These are phyloP conservation scores for Phytopythium ostracodes DNA, from an alignment of 352 stramenopile species.

Conservation along the genomic window DNA sequence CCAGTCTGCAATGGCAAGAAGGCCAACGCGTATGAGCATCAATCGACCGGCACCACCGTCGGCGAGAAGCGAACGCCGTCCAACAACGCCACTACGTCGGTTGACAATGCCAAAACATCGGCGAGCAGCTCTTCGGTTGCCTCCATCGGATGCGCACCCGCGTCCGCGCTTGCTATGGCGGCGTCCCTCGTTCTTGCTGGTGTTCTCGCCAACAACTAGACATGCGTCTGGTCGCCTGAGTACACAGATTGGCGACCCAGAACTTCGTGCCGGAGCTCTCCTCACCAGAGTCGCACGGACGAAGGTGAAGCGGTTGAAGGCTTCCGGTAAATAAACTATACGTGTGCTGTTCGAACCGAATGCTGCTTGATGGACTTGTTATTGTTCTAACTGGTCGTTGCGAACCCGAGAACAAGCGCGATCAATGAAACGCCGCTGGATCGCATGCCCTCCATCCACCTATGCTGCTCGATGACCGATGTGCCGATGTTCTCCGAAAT, in stretches of 20 bases:
- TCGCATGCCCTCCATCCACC: not conserved
- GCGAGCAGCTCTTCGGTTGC: not conserved
- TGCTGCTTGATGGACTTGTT: too few relatives aligned
- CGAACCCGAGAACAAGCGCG: not conserved
- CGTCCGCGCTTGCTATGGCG: not conserved
- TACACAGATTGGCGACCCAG: not conserved
- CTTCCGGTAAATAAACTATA: not conserved
- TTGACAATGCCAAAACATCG: not conserved
- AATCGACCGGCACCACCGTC: constrained; percentile 14
- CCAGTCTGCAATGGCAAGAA: constrained; percentile 50
- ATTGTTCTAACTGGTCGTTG: not conserved
- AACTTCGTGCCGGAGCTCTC: not conserved
- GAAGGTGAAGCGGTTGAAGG: not conserved
- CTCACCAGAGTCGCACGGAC: not conserved
- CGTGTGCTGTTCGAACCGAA: not conserved
- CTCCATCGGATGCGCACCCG: not conserved
- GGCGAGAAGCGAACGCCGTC: constrained; percentile 26
- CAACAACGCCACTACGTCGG: constrained; percentile 13
- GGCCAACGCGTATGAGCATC: constrained; percentile 51
- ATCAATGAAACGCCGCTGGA: not conserved
- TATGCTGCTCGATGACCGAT: not conserved
- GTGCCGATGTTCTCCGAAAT: not conserved
- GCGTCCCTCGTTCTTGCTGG: not conserved
- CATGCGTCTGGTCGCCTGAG: too few relatives aligned
- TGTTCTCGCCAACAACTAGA: not conserved